phyloP scores from a whole-genome alignment of 768 basidiomycete genomes.

The Xerocomellus dryophilus region DNA sequence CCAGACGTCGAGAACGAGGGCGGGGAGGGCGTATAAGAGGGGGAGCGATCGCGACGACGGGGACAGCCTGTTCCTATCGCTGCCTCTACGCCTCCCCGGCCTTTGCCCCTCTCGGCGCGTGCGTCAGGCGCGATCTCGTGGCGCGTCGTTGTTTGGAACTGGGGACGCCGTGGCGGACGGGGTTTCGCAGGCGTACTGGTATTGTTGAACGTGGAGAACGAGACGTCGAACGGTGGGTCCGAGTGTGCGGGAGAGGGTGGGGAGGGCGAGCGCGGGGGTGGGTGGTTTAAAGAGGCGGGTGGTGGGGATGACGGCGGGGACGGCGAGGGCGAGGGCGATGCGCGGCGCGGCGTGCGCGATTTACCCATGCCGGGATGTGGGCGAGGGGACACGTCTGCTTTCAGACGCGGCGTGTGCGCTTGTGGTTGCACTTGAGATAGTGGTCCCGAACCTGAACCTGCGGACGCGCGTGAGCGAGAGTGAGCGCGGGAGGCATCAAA shows the following conservation, averaged over 20 bases:
- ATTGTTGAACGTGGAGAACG: slow-evolving; percentile 24
- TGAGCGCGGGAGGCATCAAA: slow-evolving; percentile 40
- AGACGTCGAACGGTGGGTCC: slow-evolving; percentile 23
- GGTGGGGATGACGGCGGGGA: not conserved
- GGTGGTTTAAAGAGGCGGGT: not conserved
- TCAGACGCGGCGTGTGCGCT: not conserved
- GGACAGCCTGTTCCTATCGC: not conserved
- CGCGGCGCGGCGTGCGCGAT: not conserved
- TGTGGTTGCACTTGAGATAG: not conserved
- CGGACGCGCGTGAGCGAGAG: not conserved
- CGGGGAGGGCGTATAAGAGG: slow-evolving; percentile 19
- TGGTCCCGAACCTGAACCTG: not conserved
- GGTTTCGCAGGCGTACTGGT: slow-evolving; percentile 30
- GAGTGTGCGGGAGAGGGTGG: slow-evolving; percentile 7
- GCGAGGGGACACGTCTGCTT: not conserved
- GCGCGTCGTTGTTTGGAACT: not conserved
- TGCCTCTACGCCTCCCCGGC: not conserved
- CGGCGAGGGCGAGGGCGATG: not conserved
- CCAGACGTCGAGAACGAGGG: slow-evolving; percentile 12
- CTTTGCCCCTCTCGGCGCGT: not conserved
- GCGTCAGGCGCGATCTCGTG: not conserved
- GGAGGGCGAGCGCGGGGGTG: not conserved
- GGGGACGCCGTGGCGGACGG: slow-evolving; percentile 4
- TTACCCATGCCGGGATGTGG: not conserved
- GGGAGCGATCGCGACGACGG: slow-evolving; percentile 7